Conservation (phyloP, 1,284 basidiomycete species). For the Neolentinus lepideus region DNA sequence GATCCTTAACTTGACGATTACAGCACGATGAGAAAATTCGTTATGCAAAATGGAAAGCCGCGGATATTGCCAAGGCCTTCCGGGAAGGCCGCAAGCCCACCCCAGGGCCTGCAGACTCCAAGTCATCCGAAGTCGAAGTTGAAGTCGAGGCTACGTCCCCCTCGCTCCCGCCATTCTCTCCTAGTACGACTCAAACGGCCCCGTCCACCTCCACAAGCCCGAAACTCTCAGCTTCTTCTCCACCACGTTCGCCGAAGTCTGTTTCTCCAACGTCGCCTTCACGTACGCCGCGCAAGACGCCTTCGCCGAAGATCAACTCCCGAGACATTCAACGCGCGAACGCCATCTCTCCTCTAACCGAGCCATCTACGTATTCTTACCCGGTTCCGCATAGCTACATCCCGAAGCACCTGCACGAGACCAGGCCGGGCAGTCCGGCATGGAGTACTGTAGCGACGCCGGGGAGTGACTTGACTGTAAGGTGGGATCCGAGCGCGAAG, state of each 20-base stretch:
- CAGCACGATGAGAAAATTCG: slow-evolving; percentile 75
- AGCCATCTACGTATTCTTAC: not conserved
- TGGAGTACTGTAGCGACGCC: not conserved
- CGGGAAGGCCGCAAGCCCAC: slow-evolving; percentile 77
- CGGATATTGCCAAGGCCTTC: slow-evolving; percentile 82
- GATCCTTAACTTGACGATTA: not conserved
- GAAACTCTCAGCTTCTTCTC: not conserved
- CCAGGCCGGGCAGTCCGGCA: not conserved
- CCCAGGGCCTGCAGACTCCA: slow-evolving; percentile 50
- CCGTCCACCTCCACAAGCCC: not conserved
- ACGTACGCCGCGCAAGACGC: slow-evolving; percentile 12
- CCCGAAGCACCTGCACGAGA: not conserved
- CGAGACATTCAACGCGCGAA: slow-evolving; percentile 25
- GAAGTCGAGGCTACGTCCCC: slow-evolving; percentile 14
- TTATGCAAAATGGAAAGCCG: slow-evolving; percentile 92
- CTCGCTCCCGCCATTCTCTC: slow-evolving; percentile 9
- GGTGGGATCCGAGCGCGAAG: not conserved
- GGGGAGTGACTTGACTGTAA: not conserved
- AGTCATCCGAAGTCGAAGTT: slow-evolving; percentile 8
- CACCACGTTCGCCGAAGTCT: not conserved
- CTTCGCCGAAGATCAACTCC: slow-evolving; percentile 19
- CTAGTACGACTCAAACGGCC: not conserved
- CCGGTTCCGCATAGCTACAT: not conserved
- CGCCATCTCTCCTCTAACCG: slow-evolving; percentile 8
- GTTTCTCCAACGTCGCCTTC: not conserved